phyloP scores from a whole-genome alignment of 2,329 filamentous ascomycete species.

The Fusarium sambucinum region DNA sequence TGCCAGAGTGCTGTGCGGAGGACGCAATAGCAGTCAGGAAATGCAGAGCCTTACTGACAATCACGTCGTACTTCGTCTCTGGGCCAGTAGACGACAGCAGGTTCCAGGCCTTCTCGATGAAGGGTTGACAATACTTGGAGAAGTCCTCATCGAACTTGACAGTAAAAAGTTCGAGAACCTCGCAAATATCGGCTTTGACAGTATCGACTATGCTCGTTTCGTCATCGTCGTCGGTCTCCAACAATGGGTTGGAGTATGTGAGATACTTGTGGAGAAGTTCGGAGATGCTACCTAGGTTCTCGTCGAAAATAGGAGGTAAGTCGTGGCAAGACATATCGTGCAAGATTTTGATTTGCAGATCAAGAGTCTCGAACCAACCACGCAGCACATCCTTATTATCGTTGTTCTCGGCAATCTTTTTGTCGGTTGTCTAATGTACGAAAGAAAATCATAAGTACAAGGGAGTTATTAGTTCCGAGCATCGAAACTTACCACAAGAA shows the following conservation, averaged over 20 bases:
- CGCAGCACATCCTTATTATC: constrained; percentile 80
- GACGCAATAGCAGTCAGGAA: constrained; percentile 92
- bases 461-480: not conserved
- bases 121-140: constrained; percentile 80
- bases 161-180: constrained; percentile 88
- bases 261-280: constrained; percentile 91
- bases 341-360: constrained; percentile 90
- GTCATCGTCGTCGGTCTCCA: constrained; percentile 88
- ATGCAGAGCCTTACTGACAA: constrained; percentile 94
- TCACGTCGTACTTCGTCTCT: constrained; percentile 91
- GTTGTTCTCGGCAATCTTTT: constrained; percentile 78
- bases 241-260: constrained; percentile 84
- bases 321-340: constrained; percentile 99
- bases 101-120: constrained; percentile 91
- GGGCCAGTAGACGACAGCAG: constrained; percentile 87
- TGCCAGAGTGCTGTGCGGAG: constrained; percentile 79
- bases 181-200: constrained; percentile 93
- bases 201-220: constrained; percentile 87
- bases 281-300: constrained; percentile 82
- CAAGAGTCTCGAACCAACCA: constrained; percentile 85
- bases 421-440: constrained; percentile 70
- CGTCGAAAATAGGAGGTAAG: constrained; percentile 92
- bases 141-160: constrained; percentile 98
- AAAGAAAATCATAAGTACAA: constrained; percentile 31
- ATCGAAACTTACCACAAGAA: constrained; percentile 73